Evolutionary conservation across 352 stramenopile species (phyloP), one percentile per base, ranked within the genome.

Genomic region (Elongisporangium anandrum): DNA sequence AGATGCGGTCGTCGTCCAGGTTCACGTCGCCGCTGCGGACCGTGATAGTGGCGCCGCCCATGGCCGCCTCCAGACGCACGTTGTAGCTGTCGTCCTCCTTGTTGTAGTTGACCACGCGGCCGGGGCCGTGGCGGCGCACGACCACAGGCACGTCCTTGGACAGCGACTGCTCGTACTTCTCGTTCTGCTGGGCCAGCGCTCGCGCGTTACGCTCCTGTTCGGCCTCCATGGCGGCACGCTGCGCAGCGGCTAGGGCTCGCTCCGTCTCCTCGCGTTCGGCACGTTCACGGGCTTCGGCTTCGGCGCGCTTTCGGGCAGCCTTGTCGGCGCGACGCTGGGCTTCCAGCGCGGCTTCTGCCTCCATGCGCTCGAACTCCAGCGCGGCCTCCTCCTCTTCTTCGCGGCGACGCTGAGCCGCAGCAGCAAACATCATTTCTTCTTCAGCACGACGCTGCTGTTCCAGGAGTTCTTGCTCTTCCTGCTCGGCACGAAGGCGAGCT

Each of bases 111-210:
- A 93, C 68, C 16, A 95, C 66, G 38, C 81, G 81, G 38, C 83
- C 86, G 1, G 78, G 79, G 20, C 84, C 86, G 63, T 86, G 82
- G 56, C 83, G 69, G 53, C 68, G 85, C 56, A 95, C 84, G 16
- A 93, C 50, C 58, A 95, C 84, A n/a, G 86, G 86, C 53, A 95
- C 86, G 59, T 95, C 84, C 69, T 90, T 92, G 39, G 79, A 90
- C 26, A 94, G 63, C 38, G 86, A 95, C 58, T 93, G 81, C 64
- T 93, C 84, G 59, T 95, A 95, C 66, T 90, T 90, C 26, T 87
- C 84, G 21, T 76, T 81, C 69, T 90, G 80, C 59, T 90, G 78
- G 47, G 79, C 72, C 55, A 84, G 69, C n/a, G 88, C 63, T 23
- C 68, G 75, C 57, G 81, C 69, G 21, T 74, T 69, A 1, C 68